Conservation (phyloP, 495 filamentous ascomycete genomes). For the Patellaria atrata region DNA sequence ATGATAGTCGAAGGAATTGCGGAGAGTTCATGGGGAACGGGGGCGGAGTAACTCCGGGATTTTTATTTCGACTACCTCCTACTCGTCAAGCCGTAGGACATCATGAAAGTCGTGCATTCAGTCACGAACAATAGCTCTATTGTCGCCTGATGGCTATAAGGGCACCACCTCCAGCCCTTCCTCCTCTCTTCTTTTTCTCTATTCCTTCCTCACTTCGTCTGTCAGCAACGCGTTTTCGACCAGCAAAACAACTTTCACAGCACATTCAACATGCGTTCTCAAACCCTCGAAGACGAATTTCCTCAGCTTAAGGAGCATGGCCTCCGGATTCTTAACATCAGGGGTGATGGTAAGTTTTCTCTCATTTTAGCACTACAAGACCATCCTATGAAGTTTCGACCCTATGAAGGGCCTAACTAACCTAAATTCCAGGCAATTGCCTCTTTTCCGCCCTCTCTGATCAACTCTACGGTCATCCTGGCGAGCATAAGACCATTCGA, state of each 20-base stretch:
- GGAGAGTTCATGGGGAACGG: too few species aligned
- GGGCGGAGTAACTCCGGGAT: too few species aligned
- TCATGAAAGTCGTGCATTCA: too few species aligned
- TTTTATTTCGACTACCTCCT: too few species aligned
- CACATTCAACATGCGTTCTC: constrained; percentile 12
- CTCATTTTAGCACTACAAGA: background rate
- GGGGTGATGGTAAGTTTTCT: constrained; percentile 35
- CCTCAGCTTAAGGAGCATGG: constrained; percentile 35
- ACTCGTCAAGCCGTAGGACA: too few species aligned
- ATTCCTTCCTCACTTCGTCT: constrained; percentile 1
- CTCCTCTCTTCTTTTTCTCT: constrained; percentile 1
- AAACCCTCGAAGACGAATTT: constrained; percentile 30
- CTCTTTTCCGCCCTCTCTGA: constrained; percentile 67
- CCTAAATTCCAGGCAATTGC: constrained; percentile 44
- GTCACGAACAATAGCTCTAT: too few species aligned
- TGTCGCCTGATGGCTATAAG: too few species aligned
- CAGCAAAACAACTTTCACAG: background rate
- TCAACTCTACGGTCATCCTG: constrained; percentile 53
- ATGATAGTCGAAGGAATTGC: too few species aligned
- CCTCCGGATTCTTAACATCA: constrained; percentile 36
- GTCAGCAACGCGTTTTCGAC: background rate
- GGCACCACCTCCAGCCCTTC: background rate
- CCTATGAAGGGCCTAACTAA: background rate
- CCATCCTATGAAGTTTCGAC: background rate
- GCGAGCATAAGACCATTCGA: constrained; percentile 44